Base-by-base conservation (phyloP, 2,329 filamentous ascomycete species). In the Calonectria pauciramosa region DNA sequence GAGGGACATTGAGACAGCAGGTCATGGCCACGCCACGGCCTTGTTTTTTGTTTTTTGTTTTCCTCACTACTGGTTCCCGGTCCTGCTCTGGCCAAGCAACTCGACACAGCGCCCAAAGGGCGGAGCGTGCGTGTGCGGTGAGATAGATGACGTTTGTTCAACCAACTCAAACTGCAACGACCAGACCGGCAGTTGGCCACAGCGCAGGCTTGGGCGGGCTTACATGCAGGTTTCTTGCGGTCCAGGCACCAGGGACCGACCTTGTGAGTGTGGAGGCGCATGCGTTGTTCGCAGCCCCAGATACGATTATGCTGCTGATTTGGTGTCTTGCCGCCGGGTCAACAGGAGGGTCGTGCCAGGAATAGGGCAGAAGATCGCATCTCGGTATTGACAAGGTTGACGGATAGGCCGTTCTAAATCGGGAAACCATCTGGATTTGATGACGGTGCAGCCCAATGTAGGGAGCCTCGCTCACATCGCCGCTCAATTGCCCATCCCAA, bases 1-100 rank as follows among this genome's bases (percentile, higher is more conserved):
- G 30, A 71, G 59, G 60, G 68, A 65, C 49, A 66, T 32, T 49
- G 36, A 71, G 68, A 71, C 68, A 71, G 34, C 49, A 28, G 47
- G 44, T 44, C 68, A 30, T 30, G 9, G 16, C 34, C 34, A 28
- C 26, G 49, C 54, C 60, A 28, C 30, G 20, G 38, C 20, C 23
- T 36, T 28, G 47, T 47, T 65, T 18, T 41, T 49, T 26, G n/a
- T 47, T n/a, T 26, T 28, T 56, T 68, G 32, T 68, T 38, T 59
- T 26, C n/a, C 41, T 18, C 13, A 16, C 28, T 49, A 11, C 10
- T 68, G 54, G 26, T 41, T 34, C n/a, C 16, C 10, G 13, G 20
- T 44, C 34, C 36, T 38, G n/a, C 56, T 16, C 34, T 63, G 56
- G n/a, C 36, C 23, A 38, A 41, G 34, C 56, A 63, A 63, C 56